These are phyloP conservation scores for Tolypocladium inflatum DNA, from an alignment of 2,329 filamentous ascomycete species.

Conservation along the genomic window DNA sequence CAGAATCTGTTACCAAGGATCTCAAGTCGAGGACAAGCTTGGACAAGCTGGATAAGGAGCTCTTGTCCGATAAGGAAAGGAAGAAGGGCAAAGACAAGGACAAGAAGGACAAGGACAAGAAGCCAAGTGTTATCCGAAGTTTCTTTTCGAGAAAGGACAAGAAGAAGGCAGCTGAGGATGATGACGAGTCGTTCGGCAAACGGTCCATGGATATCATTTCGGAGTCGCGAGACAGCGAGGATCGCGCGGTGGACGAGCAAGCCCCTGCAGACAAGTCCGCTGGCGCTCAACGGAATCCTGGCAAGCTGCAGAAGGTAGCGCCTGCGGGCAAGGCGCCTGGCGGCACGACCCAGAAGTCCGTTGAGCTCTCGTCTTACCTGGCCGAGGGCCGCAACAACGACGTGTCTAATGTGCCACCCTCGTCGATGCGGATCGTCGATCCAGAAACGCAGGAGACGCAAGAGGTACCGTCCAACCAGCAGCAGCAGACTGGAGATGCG, in stretches of 20 bases:
- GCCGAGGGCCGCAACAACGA: constrained; percentile 38
- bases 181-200: constrained; percentile 53
- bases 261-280: constrained; percentile 33
- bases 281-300: constrained; percentile 44
- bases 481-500: constrained; percentile 13
- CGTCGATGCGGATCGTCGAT: constrained; percentile 51
- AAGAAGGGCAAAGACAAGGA: constrained; percentile 68
- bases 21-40: constrained; percentile 55
- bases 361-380: constrained; percentile 33
- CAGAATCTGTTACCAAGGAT: constrained; percentile 33
- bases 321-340: constrained; percentile 28
- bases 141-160: constrained; percentile 56
- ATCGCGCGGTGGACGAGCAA: constrained; percentile 31
- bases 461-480: constrained; percentile 22
- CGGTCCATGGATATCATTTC: constrained; percentile 46
- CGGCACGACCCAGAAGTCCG: constrained; percentile 18
- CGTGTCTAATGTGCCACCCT: constrained; percentile 45
- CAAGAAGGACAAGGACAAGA: constrained; percentile 62
- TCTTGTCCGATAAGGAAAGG: constrained; percentile 60
- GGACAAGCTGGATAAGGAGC: constrained; percentile 53
- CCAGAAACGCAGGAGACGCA: constrained; percentile 35
- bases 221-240: constrained; percentile 34
- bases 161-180: constrained; percentile 46
- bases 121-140: constrained; percentile 45
- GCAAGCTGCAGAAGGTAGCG: constrained; percentile 63